phyloP scores from a whole-genome alignment of 2,329 filamentous ascomycete species.

The Knufia petricola region DNA sequence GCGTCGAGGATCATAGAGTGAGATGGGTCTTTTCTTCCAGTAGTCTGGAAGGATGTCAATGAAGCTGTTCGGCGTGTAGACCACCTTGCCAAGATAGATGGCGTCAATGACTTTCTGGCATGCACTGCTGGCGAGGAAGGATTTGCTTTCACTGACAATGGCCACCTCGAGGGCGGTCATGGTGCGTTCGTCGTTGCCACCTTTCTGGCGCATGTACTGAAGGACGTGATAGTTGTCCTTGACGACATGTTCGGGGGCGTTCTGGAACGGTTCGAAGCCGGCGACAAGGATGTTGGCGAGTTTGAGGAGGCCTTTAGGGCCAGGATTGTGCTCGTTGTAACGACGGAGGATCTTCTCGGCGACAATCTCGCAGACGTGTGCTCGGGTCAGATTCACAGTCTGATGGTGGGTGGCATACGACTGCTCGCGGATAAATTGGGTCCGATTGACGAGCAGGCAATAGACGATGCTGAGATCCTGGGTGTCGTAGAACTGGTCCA shows the following conservation, averaged over 20 bases:
- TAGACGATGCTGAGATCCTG: slow-evolving; percentile 78
- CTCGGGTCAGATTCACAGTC: slow-evolving; percentile 69
- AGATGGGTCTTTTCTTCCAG: slow-evolving; percentile 76
- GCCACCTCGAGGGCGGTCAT: slow-evolving; percentile 73
- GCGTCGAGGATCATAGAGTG: slow-evolving; percentile 66
- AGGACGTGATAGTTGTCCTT: slow-evolving; percentile 43
- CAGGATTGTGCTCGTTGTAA: slow-evolving; percentile 68
- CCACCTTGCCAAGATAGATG: slow-evolving; percentile 69
- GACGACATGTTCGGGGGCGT: slow-evolving; percentile 59
- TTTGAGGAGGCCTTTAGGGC: slow-evolving; percentile 59
- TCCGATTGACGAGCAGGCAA: slow-evolving; percentile 71
- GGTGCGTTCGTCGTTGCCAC: slow-evolving; percentile 45
- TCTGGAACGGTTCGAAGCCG: slow-evolving; percentile 78
- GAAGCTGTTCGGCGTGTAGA: slow-evolving; percentile 73
- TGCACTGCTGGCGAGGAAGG: slow-evolving; percentile 65
- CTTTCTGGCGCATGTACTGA: slow-evolving; percentile 37
- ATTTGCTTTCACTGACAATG: slow-evolving; percentile 71
- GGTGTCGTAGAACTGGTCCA: slow-evolving; percentile 72
- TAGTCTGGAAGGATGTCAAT: slow-evolving; percentile 77
- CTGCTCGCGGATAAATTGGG: slow-evolving; percentile 71
- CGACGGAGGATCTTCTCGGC: slow-evolving; percentile 68
- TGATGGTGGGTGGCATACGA: slow-evolving; percentile 65
- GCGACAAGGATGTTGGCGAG: slow-evolving; percentile 72
- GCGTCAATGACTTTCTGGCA: slow-evolving; percentile 75
- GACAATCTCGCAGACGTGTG: slow-evolving; percentile 68